Percentiles rank a stretch among this genome's conserved stretches.
Conservation (phyloP, 2,329 filamentous ascomycete species). For the Clonostachys rosea region DNA sequence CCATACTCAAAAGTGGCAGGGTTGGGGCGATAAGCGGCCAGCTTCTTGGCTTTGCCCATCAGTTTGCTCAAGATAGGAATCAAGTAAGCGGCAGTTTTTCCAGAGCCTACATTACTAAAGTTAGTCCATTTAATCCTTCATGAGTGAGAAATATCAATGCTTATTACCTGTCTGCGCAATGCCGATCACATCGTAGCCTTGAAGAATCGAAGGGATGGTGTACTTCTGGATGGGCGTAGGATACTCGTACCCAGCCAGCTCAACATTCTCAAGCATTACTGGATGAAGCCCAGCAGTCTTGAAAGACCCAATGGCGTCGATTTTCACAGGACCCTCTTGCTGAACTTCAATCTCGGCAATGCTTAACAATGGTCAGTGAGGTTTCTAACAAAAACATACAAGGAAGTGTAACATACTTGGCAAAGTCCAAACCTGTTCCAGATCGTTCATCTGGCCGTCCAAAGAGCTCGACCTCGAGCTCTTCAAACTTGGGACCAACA, state of each 20-base stretch:
- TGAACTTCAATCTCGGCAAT: constrained; percentile 48
- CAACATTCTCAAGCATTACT: constrained; percentile 72
- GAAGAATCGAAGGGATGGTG: constrained; percentile 72
- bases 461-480: constrained; percentile 76
- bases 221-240: constrained; percentile 89
- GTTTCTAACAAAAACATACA: constrained; percentile 1
- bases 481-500: constrained; percentile 65
- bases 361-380: constrained; percentile 28
- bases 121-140: neutral
- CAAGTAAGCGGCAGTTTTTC: constrained; percentile 91
- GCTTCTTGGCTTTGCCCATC: constrained; percentile 92
- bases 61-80: constrained; percentile 84
- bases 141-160: neutral
- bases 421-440: constrained; percentile 57
- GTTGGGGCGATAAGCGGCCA: constrained; percentile 74
- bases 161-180: constrained; percentile 85
- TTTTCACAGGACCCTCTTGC: constrained; percentile 51
- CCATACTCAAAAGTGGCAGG: constrained; percentile 47
- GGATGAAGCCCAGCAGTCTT: constrained; percentile 80
- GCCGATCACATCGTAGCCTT: constrained; percentile 78
- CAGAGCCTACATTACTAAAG: constrained; percentile 61
- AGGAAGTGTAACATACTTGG: constrained; percentile 40
- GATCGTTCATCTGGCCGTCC: constrained; percentile 46
- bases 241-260: constrained; percentile 62
- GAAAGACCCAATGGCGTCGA: constrained; percentile 54